phyloP scores from a whole-genome alignment of 2,329 filamentous ascomycete species.

The Trichoderma simmonsii region DNA sequence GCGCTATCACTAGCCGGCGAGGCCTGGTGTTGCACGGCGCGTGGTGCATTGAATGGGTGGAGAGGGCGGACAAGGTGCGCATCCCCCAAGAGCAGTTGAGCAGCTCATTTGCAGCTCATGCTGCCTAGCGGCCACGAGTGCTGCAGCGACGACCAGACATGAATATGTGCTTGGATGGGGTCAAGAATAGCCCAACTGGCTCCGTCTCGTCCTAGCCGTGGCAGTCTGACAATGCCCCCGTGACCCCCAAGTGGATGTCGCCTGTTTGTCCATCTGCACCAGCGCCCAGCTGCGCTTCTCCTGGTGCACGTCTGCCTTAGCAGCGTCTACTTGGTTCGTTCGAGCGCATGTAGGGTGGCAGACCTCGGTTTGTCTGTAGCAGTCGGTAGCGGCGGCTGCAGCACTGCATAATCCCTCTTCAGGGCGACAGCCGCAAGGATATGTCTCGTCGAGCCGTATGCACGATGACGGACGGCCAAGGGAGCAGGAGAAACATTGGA shows the following conservation, averaged over 20 bases:
- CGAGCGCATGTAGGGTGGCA: background rate
- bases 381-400: slow-evolving; percentile 3
- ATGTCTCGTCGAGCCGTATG: background rate
- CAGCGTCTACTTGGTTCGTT: background rate
- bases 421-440: background rate
- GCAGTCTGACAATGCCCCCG: slow-evolving; percentile 15
- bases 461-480: slow-evolving; percentile 5
- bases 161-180: slow-evolving; percentile 4
- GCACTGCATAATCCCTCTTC: slow-evolving; percentile 1
- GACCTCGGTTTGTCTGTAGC: background rate
- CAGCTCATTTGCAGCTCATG: background rate
- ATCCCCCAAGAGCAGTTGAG: background rate
- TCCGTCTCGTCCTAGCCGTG: slow-evolving; percentile 5
- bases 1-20: background rate
- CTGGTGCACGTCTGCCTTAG: background rate
- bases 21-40: slow-evolving; percentile 4
- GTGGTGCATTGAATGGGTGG: slow-evolving; percentile 9
- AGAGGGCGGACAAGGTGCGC: background rate
- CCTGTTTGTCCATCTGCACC: background rate
- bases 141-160: slow-evolving; percentile 1
- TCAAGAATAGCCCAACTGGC: background rate
- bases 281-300: background rate
- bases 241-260: slow-evolving; percentile 15
- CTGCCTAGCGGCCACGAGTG: background rate
- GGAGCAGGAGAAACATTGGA: background rate